Conservation (phyloP, 2,329 filamentous ascomycete genomes). For the Penicillium sp. region DNA sequence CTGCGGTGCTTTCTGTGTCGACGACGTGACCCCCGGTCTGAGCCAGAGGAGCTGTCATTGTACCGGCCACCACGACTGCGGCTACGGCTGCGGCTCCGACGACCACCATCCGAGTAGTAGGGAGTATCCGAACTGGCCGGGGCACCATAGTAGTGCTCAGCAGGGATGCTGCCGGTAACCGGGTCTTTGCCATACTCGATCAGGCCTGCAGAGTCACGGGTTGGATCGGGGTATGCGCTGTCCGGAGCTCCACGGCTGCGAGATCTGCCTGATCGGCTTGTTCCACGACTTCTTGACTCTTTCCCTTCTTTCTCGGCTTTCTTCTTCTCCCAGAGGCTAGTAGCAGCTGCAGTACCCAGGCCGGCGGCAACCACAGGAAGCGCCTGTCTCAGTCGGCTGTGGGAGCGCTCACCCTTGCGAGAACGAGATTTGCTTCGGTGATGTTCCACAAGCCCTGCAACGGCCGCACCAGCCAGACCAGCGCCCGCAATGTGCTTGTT, state of each 20-base stretch:
- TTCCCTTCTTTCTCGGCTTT: conserved; percentile 60
- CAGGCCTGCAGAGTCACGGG: conserved; percentile 50
- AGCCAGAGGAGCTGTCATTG: conserved; percentile 37
- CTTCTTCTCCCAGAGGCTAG: conserved; percentile 63
- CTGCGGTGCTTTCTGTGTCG: conserved; percentile 37
- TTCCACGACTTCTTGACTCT: conserved; percentile 35
- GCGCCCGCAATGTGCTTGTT: conserved; percentile 62
- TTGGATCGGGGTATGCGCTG: conserved; percentile 38
- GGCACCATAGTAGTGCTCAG: conserved; percentile 48
- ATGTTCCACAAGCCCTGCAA: conserved; percentile 60
- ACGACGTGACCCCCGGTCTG: conserved; percentile 34
- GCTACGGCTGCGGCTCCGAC: conserved; percentile 41
- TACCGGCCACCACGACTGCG: conserved; percentile 27
- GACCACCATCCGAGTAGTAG: conserved; percentile 43
- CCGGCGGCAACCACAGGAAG: conserved; percentile 63
- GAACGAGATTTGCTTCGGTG: conserved; percentile 59
- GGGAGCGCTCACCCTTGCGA: conserved; percentile 52
- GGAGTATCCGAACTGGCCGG: conserved; percentile 35
- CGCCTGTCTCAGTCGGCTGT: conserved; percentile 56
- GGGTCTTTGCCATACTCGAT: conserved; percentile 67
- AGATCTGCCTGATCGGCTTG: conserved; percentile 47
- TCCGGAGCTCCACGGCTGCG: conserved; percentile 43
- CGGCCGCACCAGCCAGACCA: conserved; percentile 62
- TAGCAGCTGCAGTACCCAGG: conserved; percentile 60
- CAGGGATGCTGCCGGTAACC: conserved; percentile 56